Base-by-base conservation (phyloP, 2,329 filamentous ascomycete genomes). In the Ascochyta rabiei region DNA sequence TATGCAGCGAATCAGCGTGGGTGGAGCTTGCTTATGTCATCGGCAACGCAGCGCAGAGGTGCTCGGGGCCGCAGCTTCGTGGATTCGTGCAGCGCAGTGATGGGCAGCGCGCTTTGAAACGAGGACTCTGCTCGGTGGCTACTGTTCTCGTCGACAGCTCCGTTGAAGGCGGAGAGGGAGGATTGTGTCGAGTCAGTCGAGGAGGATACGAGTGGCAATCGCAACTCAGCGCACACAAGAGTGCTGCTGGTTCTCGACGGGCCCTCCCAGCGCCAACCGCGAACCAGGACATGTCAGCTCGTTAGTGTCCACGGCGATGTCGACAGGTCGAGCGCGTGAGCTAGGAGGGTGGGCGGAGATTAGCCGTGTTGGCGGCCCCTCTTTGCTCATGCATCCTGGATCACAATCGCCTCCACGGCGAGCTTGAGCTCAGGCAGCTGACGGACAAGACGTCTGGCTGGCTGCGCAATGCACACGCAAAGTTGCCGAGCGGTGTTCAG, bases 401-500 rank as follows among this genome's bases (percentile, higher is more conserved):
- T 55, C 52, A 55, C 52, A 50, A 55, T 50, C 52, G 50, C 52
- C 46, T 49, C 52, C 24, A 9, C n/a, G n/a, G n/a, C n/a, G n/a
- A n/a, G n/a, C n/a, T n/a, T 9, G 28, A 40, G 4, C 13, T 34
- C 31, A 16, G 6, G n/a, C 45, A 35, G 31, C 23, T 38, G 34
- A 47, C 31, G 50, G 52, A 47, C 46, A 46, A 30, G 21, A 28
- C 28, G 28, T 38, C 43, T 47, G 44, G 42, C 53, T 50, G 54
- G 42, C n/a, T n/a, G n/a, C n/a, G n/a, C 21, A 23, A 23, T 23
- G 55, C 40, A 40, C 28, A 31, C 44, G 37, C 44, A 30, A 39
- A 50, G 33, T 60, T 64, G 53, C 57, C 24, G 41, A 33, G 51
- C 13, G n/a, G 44, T 62, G 12, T 64, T 54, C 46, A 62, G 53